Evolutionary conservation across 371 early-diverging fungal species (phyloP), one percentile per base, ranked within the genome.

Genomic region (Syncephalastrum contaminatum): DNA sequence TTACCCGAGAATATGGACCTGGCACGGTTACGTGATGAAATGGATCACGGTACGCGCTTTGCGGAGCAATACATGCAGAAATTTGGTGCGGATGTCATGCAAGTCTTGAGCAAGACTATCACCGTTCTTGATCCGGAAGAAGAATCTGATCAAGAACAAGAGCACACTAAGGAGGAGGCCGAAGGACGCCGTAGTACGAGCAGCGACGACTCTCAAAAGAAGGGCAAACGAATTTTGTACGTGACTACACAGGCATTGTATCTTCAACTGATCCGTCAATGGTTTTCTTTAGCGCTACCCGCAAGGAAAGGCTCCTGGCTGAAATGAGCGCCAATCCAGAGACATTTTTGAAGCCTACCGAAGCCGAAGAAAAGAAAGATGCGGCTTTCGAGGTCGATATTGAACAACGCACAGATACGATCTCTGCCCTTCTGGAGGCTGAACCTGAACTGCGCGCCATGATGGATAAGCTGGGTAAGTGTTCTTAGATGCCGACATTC

Each of bases 31-130:
- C 65, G 63, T 42, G 69, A 75, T 44, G 80, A 70, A 42, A 53
- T 75, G 45, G 55, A 57, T 15, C 72, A 67, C n/a, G 74, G 76
- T 21, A 75, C 80, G 10, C 61, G 66, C 2, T 75, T 73, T 55
- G 80, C 80, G 48, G 80, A 79, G 53, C 76, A 75, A 36, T 79
- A 79, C 41, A 54, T 79, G 48, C 73, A 73, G 41, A 63, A 63
- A 27, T 79, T 75, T 63, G 80, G 80, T 16, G 48, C 63, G 6
- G 80, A 79, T 48, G 73, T 75, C 13, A 54, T 72, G 36, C 57
- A 66, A 16, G 64, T 63, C 6, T 54, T 79, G 19, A 69, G 63
- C 43, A 67, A 62, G 24, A 64, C 72, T 3, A 63, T 79, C 6
- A 72, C 72, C 30, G 65, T 79, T 0, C 41, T 72, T n/a, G 70